Evolutionary conservation across 1,139 yeast genomes (phyloP).

Genomic region (Yarrowia galli): DNA sequence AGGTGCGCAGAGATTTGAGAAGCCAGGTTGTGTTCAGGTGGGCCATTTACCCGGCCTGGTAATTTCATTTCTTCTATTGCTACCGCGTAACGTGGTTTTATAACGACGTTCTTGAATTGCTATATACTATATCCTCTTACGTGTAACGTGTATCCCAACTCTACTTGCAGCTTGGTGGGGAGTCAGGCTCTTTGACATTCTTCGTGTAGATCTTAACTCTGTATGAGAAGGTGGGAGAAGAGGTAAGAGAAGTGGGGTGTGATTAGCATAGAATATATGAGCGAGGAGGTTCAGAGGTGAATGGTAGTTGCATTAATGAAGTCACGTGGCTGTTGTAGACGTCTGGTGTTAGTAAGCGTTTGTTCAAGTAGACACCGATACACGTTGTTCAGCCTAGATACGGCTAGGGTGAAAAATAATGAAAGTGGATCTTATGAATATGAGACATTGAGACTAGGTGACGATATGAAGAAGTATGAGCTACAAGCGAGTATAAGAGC

Average conservation of each 20-base stretch:
- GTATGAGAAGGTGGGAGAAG: background rate
- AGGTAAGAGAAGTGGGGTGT: too few species aligned
- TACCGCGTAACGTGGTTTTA: background rate
- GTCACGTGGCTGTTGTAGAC: background rate
- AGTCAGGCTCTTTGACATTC: conserved; percentile 14
- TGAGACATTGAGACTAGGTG: too few species aligned
- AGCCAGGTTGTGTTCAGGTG: too few species aligned
- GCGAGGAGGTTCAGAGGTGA: background rate
- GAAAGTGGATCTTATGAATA: too few species aligned
- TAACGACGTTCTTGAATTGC: background rate
- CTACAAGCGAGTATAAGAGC: too few species aligned
- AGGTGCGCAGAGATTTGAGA: background rate
- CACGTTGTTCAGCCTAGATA: too few species aligned
- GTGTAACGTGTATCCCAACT: conserved; percentile 4
- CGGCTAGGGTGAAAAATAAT: too few species aligned
- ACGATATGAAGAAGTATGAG: too few species aligned
- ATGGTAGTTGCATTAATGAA: too few species aligned
- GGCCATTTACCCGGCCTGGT: background rate
- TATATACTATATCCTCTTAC: conserved; percentile 4
- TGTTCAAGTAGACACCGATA: too few species aligned
- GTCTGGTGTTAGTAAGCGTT: too few species aligned
- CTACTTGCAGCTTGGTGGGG: background rate
- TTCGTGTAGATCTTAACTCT: conserved; percentile 27
- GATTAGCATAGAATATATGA: background rate
- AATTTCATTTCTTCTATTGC: background rate